phyloP scores from a whole-genome alignment of 2,329 filamentous ascomycete species.

The Beauveria sp. region DNA sequence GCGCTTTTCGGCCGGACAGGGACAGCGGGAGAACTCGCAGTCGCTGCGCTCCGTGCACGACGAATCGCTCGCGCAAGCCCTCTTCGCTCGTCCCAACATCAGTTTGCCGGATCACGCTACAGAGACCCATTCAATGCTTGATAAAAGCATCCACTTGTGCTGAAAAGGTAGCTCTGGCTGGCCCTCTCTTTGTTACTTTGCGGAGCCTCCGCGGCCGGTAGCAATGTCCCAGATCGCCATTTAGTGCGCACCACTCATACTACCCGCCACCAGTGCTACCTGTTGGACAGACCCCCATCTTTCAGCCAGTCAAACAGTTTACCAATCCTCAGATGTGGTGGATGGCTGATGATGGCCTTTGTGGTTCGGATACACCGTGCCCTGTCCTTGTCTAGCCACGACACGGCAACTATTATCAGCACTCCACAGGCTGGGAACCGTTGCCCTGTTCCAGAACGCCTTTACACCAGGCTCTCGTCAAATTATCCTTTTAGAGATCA shows the following conservation, averaged over 20 bases:
- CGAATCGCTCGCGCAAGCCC: neutral
- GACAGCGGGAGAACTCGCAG: neutral
- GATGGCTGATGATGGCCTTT: conserved; percentile 4
- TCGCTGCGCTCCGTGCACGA: neutral
- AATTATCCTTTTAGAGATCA: neutral
- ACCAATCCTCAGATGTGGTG: neutral
- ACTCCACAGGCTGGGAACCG: conserved; percentile 7
- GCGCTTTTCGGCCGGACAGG: neutral
- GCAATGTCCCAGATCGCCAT: conserved; percentile 11
- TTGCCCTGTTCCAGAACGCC: conserved; percentile 3
- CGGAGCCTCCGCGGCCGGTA: conserved; percentile 7
- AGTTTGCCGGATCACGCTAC: conserved; percentile 1
- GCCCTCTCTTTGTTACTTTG: neutral
- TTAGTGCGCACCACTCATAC: conserved; percentile 4
- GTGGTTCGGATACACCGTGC: neutral
- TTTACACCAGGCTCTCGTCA: neutral
- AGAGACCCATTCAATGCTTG: neutral
- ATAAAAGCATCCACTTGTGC: neutral
- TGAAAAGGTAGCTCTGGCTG: conserved; percentile 1
- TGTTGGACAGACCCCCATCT: neutral
- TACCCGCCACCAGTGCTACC: neutral
- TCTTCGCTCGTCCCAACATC: neutral
- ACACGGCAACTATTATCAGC: conserved; percentile 4
- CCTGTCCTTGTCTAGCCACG: conserved; percentile 5
- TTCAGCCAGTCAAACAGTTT: neutral